Base-by-base conservation (phyloP, 1,284 basidiomycete genomes). In the Tylopilus orsonianus region DNA sequence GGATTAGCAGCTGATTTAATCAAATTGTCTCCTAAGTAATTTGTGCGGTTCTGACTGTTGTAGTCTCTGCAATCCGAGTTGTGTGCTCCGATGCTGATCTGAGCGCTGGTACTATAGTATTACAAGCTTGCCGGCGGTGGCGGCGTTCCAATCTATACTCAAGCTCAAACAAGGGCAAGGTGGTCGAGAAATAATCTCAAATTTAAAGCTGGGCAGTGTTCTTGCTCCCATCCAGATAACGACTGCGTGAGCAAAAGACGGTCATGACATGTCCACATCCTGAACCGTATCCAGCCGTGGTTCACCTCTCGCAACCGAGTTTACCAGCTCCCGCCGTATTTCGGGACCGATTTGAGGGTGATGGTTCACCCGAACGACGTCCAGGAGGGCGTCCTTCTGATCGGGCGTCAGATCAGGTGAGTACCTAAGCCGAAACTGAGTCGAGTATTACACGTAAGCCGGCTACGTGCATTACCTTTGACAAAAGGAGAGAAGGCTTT, bases 371-470 rank as follows among this genome's bases (percentile, higher is more conserved):
- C 94, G 82, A 45, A 97, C 79, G 34, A 98, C 90, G 61, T 99
- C 97, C 47, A 98, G 72, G n/a, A 99, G 73, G 0, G 96, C 94
- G 62, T 97, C 92, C 68, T 98, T 99, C 67, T 99, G 97, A 68
- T 99, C 96, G 0, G 90, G 90, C 0, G 97, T 97, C 56, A 99
- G 68, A 70, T 99, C 96, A n/a, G 90, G 85, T 29, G 93, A 91
- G 70, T 99, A 99, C 60, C 93, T 95, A 56, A 16, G 44, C 22
- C 24, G 20, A 19, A 3, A 10, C 33, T 56, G 43, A 50, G 22
- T 20, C 44, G 39, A 29, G 24, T 10, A 39, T 39, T 27, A 34
- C 18, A 41, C 8, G 35, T 20, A 46, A 38, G 42, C 23, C 27
- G 20, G 38, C 42, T 53, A n/a, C 43, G 40, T 44, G n/a, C 61